Evolutionary conservation across 1,139 yeast species (phyloP).

Genomic region (Protomyces gravidus): DNA sequence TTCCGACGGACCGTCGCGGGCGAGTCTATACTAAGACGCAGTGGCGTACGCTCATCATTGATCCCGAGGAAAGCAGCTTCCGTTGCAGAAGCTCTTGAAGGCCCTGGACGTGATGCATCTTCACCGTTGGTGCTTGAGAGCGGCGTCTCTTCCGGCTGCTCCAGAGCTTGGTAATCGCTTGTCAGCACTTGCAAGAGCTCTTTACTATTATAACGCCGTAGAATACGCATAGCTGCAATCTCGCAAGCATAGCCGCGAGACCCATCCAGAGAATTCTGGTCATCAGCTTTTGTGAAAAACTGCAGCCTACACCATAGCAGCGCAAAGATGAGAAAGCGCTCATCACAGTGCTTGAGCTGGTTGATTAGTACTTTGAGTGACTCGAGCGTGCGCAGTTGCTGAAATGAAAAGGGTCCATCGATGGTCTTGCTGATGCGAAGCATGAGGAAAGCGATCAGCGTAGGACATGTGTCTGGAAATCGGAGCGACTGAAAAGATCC

Average conservation of each 20-base stretch:
- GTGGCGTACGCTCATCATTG: constrained; percentile 4
- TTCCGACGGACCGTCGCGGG: neutral
- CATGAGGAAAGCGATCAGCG: neutral
- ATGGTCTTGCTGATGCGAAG: constrained; percentile 8
- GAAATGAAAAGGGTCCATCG: constrained; percentile 24
- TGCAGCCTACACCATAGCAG: constrained; percentile 23
- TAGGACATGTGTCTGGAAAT: constrained; percentile 18
- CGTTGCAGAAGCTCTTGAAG: neutral
- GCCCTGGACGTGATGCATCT: neutral
- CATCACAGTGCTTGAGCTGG: constrained; percentile 4
- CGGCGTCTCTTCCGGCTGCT: neutral
- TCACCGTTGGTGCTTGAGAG: too few species aligned
- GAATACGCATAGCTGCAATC: constrained; percentile 23
- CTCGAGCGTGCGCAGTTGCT: constrained; percentile 18
- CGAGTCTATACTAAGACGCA: neutral
- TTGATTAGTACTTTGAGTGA: constrained; percentile 5
- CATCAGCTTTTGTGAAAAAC: constrained; percentile 10
- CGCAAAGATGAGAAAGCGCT: constrained; percentile 17
- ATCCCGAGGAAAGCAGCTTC: neutral
- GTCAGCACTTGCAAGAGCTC: constrained; percentile 9
- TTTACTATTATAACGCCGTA: constrained; percentile 11
- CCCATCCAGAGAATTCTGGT: constrained; percentile 13
- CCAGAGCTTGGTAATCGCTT: constrained; percentile 14
- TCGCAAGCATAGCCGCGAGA: constrained; percentile 29
- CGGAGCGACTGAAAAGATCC: constrained; percentile 5